Percentiles rank a stretch among this genome's conserved stretches.
phyloP scores from a whole-genome alignment of 2,329 filamentous ascomycete genomes.

The Furcasterigmium furcatum region DNA sequence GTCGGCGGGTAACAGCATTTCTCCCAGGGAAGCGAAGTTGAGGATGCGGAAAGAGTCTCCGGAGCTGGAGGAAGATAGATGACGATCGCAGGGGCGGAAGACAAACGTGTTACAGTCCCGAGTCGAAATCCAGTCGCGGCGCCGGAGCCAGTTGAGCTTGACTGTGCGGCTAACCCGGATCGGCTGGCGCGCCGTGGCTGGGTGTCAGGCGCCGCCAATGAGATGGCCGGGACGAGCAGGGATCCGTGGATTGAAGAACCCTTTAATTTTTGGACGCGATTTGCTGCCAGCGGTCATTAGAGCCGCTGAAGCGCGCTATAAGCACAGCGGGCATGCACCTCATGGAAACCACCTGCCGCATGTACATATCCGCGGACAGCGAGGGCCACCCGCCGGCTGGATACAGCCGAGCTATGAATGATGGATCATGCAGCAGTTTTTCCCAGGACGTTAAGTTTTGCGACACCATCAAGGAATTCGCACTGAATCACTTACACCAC shows the following conservation, averaged over 20 bases:
- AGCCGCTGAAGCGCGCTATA: no score
- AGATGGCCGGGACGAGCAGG: background rate
- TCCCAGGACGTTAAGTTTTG: no score
- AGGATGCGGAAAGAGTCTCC: background rate
- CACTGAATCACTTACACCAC: no score
- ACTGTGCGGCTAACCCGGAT: background rate
- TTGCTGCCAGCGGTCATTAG: no score
- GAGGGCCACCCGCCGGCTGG: no score
- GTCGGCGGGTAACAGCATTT: background rate
- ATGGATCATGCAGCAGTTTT: no score
- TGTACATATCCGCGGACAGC: no score
- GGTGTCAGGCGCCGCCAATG: background rate
- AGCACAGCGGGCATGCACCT: no score
- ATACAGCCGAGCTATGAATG: no score
- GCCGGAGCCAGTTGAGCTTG: background rate
- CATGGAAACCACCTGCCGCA: no score
- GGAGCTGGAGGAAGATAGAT: constrained; percentile 1
- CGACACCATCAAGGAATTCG: no score
- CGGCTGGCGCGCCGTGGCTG: background rate
- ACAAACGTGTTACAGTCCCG: constrained; percentile 4
- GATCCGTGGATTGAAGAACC: no score
- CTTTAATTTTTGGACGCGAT: background rate
- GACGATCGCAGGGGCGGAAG: constrained; percentile 1
- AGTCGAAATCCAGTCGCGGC: background rate
- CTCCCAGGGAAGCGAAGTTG: background rate